Conservation (phyloP, 192 early-diverging fungal genomes). For the Phlyctochytrium planicorne region DNA sequence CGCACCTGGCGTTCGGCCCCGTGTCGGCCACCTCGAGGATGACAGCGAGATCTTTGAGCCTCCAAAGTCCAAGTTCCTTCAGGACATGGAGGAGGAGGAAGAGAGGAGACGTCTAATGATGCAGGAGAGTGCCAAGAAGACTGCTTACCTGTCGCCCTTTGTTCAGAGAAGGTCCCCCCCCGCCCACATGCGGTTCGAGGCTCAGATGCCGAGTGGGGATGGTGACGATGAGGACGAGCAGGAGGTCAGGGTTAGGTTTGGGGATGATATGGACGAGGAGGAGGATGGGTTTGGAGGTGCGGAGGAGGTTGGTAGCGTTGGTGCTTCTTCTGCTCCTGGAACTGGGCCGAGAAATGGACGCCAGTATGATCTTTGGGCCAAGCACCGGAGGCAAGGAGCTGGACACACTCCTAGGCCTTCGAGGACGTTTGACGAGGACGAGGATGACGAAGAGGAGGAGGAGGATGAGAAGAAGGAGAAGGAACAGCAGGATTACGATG, state of each 20-base stretch:
- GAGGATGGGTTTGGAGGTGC: neutral
- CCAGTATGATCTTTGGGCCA: no score
- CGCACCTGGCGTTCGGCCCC: neutral
- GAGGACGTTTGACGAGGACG: neutral
- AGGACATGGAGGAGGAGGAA: neutral
- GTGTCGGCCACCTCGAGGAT: neutral
- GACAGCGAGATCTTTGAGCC: neutral
- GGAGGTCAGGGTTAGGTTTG: slow-evolving; percentile 1
- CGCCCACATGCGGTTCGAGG: neutral
- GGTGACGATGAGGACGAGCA: neutral
- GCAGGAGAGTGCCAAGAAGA: no score
- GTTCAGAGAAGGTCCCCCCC: no score
- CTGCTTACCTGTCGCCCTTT: no score
- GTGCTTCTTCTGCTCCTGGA: neutral
- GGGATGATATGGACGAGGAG: neutral
- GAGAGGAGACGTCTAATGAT: no score
- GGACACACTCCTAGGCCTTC: neutral
- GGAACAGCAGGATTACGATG: neutral
- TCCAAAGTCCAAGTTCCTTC: neutral
- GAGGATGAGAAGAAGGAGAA: neutral
- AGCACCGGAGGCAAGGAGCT: neutral
- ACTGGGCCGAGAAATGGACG: no score
- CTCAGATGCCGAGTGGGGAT: neutral
- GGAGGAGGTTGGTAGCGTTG: neutral
- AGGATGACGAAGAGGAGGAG: neutral